Evolutionary conservation across 164 flowering plant genomes (phyloP).

Genomic region (Umbilicus rupestris): DNA sequence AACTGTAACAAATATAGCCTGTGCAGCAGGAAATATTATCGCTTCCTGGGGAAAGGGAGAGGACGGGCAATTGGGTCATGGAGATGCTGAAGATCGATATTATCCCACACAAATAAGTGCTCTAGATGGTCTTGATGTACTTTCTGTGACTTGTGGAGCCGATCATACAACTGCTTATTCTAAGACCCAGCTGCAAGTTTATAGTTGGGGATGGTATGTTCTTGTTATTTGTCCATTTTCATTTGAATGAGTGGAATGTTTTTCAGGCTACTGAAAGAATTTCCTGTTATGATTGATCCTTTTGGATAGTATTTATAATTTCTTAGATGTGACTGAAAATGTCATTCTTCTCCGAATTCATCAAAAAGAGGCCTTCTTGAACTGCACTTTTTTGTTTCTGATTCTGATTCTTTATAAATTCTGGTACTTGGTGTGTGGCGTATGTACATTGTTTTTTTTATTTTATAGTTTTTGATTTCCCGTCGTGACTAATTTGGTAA

Average conservation of each 20-base stretch:
- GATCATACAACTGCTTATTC: slow-evolving; percentile 93
- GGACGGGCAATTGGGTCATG: slow-evolving; percentile 97
- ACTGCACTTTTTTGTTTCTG: not conserved
- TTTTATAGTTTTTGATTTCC: slow-evolving; percentile 2
- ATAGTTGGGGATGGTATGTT: slow-evolving; percentile 98
- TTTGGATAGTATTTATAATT: not conserved
- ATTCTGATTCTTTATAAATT: not conserved
- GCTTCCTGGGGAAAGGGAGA: slow-evolving; percentile 99
- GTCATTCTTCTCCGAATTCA: not conserved
- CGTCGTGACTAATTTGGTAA: not conserved
- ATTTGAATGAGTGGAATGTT: not conserved
- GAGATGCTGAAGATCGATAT: slow-evolving; percentile 90
- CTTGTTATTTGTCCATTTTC: not conserved
- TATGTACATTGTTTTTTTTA: not conserved
- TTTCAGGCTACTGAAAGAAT: not conserved
- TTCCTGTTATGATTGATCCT: not conserved
- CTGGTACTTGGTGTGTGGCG: not conserved
- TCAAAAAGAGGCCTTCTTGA: not conserved
- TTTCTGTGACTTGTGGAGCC: slow-evolving; percentile 82
- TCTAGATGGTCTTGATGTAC: slow-evolving; percentile 61
- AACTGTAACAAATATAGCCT: not conserved
- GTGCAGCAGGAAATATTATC: slow-evolving; percentile 68
- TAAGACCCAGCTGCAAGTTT: slow-evolving; percentile 46
- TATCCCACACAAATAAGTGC: slow-evolving; percentile 75
- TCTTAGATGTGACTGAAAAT: no score